These are phyloP conservation scores for Ampelocalamus luodianensis DNA, from an alignment of 176 grass and related monocot genomes.

Conservation along the genomic window DNA sequence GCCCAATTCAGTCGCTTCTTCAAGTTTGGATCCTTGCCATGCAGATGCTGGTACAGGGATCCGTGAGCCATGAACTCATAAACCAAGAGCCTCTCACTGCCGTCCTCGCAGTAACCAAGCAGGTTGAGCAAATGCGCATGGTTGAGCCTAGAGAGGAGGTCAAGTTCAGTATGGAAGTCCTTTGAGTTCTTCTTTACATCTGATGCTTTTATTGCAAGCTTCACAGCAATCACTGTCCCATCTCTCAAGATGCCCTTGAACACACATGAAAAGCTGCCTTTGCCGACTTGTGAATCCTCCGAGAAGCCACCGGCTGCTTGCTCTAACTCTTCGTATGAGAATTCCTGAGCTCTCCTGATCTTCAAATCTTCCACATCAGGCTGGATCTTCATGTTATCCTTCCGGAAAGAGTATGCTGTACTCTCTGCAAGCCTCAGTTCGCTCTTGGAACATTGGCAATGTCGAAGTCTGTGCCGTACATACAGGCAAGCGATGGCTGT, in stretches of 20 bases:
- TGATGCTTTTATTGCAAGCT: slow-evolving; percentile 84
- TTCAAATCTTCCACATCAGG: slow-evolving; percentile 89
- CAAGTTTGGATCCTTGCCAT: slow-evolving; percentile 72
- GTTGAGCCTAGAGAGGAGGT: slow-evolving; percentile 93
- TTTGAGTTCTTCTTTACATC: slow-evolving; percentile 95
- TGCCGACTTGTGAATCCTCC: slow-evolving; percentile 81
- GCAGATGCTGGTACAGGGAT: slow-evolving; percentile 88
- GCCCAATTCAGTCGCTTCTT: slow-evolving; percentile 83
- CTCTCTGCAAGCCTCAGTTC: slow-evolving; percentile 58
- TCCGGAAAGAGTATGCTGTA: slow-evolving; percentile 79
- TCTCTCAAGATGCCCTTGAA: slow-evolving; percentile 91
- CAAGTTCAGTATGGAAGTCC: slow-evolving; percentile 93
- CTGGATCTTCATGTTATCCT: slow-evolving; percentile 74
- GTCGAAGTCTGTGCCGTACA: slow-evolving; percentile 67
- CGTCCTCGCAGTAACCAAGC: slow-evolving; percentile 95
- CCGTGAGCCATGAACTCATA: slow-evolving; percentile 99
- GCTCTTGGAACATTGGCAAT: slow-evolving; percentile 67
- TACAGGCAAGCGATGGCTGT: slow-evolving; percentile 67
- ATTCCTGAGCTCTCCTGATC: slow-evolving; percentile 84
- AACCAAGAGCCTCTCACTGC: slow-evolving; percentile 85
- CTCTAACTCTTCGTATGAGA: slow-evolving; percentile 86
- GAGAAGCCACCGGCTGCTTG: slow-evolving; percentile 79
- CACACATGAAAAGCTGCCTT: slow-evolving; percentile 94
- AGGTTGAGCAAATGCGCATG: slow-evolving; percentile 95
- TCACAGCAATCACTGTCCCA: slow-evolving; percentile 90